Evolutionary conservation across 257 asterid species (phyloP).

Genomic region (Cordia subcordata): DNA sequence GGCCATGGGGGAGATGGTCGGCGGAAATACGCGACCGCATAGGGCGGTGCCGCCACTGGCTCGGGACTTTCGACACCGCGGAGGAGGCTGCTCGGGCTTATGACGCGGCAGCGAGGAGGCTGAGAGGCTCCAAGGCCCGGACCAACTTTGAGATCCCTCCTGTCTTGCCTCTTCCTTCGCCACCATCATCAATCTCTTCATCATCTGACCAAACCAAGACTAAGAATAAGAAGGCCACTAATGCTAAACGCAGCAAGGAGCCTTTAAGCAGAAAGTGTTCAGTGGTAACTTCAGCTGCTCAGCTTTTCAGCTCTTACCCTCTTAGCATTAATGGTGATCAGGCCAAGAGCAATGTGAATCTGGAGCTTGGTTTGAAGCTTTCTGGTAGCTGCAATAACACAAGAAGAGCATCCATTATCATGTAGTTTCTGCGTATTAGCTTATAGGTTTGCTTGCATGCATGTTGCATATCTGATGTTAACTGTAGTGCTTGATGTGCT

Average conservation of each 20-base stretch:
- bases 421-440: background rate
- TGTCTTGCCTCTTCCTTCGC: conserved; percentile 32
- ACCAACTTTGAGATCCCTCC: conserved; percentile 64
- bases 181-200: conserved; percentile 14
- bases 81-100: conserved; percentile 92
- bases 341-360: conserved; percentile 13
- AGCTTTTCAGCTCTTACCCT: conserved; percentile 39
- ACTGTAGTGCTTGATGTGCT: too few species aligned
- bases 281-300: conserved; percentile 57
- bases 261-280: conserved; percentile 30
- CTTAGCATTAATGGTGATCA: background rate
- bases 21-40: conserved; percentile 88
- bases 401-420: conserved; percentile 4
- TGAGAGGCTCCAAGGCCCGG: conserved; percentile 68
- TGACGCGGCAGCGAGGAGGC: conserved; percentile 84
- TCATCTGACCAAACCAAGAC: conserved; percentile 5
- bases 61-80: conserved; percentile 82
- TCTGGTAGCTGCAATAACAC: conserved; percentile 7
- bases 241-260: conserved; percentile 10
- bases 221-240: conserved; percentile 5
- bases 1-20: conserved; percentile 97
- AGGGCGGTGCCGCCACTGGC: conserved; percentile 91
- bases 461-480: too few species aligned
- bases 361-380: conserved; percentile 59
- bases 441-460: background rate